A percentile compares a stretch with the other conserved stretches of the same genome.
phyloP scores from a whole-genome alignment of 148 eudicot genomes.

The Pharnaceum exiguum region DNA sequence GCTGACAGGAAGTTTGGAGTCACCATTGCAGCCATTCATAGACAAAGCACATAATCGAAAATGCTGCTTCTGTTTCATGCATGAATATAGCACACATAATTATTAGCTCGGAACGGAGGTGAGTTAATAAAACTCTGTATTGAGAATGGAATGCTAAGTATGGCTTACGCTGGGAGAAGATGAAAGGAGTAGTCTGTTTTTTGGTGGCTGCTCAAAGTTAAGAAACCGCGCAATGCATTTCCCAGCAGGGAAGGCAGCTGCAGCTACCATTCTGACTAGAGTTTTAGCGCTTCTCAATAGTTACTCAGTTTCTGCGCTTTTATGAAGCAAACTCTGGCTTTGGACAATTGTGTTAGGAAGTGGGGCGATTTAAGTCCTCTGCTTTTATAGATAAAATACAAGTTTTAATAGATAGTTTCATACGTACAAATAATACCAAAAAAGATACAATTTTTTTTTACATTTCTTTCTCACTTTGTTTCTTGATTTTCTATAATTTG shows the following conservation, averaged over 20 bases:
- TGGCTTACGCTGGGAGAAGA: background rate
- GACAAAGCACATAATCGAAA: constrained; percentile 33
- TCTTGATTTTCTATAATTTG: too few species aligned
- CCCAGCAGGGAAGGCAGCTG: constrained; percentile 14
- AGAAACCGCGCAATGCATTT: constrained; percentile 27
- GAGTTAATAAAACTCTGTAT: background rate
- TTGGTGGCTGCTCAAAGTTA: constrained; percentile 16
- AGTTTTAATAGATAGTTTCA: too few species aligned
- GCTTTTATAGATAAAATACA: too few species aligned
- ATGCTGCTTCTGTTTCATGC: constrained; percentile 9
- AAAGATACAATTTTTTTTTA: too few species aligned
- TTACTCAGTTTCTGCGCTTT: too few species aligned
- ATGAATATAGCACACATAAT: background rate
- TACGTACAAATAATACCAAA: too few species aligned
- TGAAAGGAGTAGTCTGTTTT: too few species aligned
- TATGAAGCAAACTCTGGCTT: background rate
- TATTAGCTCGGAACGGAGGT: background rate
- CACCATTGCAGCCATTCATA: constrained; percentile 80
- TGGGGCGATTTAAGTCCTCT: too few species aligned
- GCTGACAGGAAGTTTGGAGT: constrained; percentile 45
- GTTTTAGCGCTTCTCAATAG: too few species aligned
- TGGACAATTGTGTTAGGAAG: background rate
- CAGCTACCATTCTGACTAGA: constrained; percentile 32
- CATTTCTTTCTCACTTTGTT: too few species aligned
- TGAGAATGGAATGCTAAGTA: background rate